A percentile compares a stretch with the other conserved stretches of the same genome.
phyloP scores from a whole-genome alignment of 2,329 filamentous ascomycete genomes.

The Microcyclosporella mali region DNA sequence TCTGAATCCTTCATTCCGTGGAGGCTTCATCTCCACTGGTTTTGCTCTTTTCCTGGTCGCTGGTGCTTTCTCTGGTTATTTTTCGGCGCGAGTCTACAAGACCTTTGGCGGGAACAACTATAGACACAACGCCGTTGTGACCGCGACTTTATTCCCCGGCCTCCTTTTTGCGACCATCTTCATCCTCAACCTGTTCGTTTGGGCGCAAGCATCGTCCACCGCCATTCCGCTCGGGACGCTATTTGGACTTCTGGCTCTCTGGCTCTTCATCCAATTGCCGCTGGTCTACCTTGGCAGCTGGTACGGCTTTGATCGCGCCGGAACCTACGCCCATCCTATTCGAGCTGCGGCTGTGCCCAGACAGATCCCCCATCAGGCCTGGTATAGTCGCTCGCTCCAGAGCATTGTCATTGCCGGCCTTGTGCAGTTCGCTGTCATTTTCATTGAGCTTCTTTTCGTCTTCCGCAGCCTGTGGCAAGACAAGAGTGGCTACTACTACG shows the following conservation, averaged over 20 bases:
- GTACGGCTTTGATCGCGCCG: conserved; percentile 63
- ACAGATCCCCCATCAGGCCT: conserved; percentile 67
- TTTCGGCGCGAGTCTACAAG: conserved; percentile 74
- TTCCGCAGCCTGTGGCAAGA: conserved; percentile 86
- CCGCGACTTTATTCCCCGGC: conserved; percentile 71
- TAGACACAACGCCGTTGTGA: conserved; percentile 66
- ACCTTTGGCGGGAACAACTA: conserved; percentile 73
- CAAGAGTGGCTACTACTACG: conserved; percentile 86
- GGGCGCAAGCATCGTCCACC: conserved; percentile 82
- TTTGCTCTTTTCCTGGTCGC: conserved; percentile 78
- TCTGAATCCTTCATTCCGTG: conserved; percentile 81
- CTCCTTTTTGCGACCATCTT: conserved; percentile 69
- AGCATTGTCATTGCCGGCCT: conserved; percentile 67
- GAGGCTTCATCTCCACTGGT: conserved; percentile 79
- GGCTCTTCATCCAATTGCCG: conserved; percentile 80
- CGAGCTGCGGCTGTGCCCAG: conserved; percentile 66
- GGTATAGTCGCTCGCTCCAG: conserved; percentile 63
- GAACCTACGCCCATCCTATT: conserved; percentile 73
- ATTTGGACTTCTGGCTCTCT: conserved; percentile 64
- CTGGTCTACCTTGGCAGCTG: conserved; percentile 76
- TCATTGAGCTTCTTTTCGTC: conserved; percentile 79
- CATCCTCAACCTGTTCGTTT: conserved; percentile 80
- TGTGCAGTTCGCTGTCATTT: conserved; percentile 79
- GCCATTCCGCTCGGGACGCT: conserved; percentile 79
- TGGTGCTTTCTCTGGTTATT: conserved; percentile 79